Evolutionary conservation across 2,329 filamentous ascomycete species (phyloP).

Genomic region (Sclerotinia glacialis): DNA sequence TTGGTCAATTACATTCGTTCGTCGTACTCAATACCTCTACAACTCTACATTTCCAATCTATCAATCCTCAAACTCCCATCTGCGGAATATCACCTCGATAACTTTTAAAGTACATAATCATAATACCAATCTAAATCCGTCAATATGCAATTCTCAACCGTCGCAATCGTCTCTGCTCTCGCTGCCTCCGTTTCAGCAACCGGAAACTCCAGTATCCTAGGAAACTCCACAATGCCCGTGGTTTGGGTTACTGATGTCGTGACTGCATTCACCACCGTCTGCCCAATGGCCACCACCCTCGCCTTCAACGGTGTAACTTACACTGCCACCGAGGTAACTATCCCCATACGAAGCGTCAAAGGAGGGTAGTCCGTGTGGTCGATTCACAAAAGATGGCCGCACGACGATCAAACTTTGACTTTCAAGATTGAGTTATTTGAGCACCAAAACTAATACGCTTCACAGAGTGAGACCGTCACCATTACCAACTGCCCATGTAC

Average conservation of each 20-base stretch:
- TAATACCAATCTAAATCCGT: slow-evolving; percentile 35
- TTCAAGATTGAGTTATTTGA: background rate
- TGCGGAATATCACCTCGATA: background rate
- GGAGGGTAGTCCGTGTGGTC: background rate
- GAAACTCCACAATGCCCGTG: slow-evolving; percentile 43
- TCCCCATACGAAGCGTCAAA: background rate
- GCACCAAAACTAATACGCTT: slow-evolving; percentile 1
- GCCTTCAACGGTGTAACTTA: slow-evolving; percentile 48
- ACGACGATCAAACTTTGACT: background rate
- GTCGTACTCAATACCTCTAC: slow-evolving; percentile 15
- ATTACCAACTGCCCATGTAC: slow-evolving; percentile 38
- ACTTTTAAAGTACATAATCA: slow-evolving; percentile 21
- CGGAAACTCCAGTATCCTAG: slow-evolving; percentile 35
- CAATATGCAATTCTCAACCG: slow-evolving; percentile 43
- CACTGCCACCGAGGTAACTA: slow-evolving; percentile 48
- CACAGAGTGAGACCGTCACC: slow-evolving; percentile 35
- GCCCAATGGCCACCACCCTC: slow-evolving; percentile 50
- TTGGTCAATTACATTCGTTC: slow-evolving; percentile 20
- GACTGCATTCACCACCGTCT: slow-evolving; percentile 50
- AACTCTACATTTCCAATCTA: slow-evolving; percentile 22
- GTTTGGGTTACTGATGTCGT: slow-evolving; percentile 45
- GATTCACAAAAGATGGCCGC: background rate
- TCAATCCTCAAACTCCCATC: slow-evolving; percentile 24
- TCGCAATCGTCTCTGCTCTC: slow-evolving; percentile 38
- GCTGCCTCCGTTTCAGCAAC: slow-evolving; percentile 36